Base-by-base conservation (phyloP, 1,284 basidiomycete species). In the Ceraceosorus guamensis region DNA sequence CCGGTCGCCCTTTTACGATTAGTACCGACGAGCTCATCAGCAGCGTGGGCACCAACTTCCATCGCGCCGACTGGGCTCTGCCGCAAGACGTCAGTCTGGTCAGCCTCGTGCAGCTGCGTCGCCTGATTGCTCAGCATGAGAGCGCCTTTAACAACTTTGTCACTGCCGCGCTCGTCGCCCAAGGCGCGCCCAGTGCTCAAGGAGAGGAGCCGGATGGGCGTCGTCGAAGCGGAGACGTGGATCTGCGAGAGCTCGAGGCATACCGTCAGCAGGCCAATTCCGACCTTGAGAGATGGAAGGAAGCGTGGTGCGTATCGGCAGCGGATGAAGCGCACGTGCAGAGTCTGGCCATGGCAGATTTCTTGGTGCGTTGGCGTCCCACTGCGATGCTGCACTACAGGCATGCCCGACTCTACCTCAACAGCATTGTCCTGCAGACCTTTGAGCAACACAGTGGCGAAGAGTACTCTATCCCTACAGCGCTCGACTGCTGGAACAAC, bases 251-350 rank as follows among this genome's bases (percentile, higher is more conserved):
- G 34, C 61, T 69, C 33, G 61, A 67, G 52, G 63, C 63, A 48
- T 66, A 65, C 54, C 63, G 65, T 45, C 61, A 65, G 59, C 60
- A 61, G 13, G 67, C 65, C 34, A 62, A 66, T 14, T 57, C 62
- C 3, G 68, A 68, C 7, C 61, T 70, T 16, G 67, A 68, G 50
- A 58, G 65, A 41, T 70, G 68, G 68, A 67, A 65, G 43, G 63
- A 69, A 52, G 62, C 62, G 10, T 70, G 68, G 68, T 68, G 66
- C 59, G 60, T 62, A 30, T 35, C 37, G n/a, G 16, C 34, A 6
- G 16, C 33, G 14, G 55, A 48, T 35, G 31, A 60, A 34, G 49
- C 49, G 13, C 34, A 31, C 31, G 43, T 33, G 2, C n/a, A 31
- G 6, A 46, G 49, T 7, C 35, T 44, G 24, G 50, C 43, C 45